Conservation (phyloP, 2,329 filamentous ascomycete species). For the Aspergillus thermomutatus region DNA sequence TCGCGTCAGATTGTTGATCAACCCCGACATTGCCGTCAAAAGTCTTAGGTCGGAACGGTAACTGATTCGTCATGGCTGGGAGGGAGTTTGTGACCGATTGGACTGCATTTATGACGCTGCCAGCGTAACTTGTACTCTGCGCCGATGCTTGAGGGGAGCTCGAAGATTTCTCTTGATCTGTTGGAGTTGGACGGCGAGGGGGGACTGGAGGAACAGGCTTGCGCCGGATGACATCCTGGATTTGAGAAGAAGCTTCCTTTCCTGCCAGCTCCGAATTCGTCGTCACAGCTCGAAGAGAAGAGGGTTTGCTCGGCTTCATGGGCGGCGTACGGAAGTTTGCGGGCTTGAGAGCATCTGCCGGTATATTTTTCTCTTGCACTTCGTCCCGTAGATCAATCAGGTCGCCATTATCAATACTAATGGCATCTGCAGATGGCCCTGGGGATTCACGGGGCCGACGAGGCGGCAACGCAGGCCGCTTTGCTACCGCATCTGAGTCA, state of each 20-base stretch:
- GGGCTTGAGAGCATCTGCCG: constrained; percentile 14
- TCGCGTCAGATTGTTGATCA: constrained; percentile 5
- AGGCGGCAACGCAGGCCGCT: constrained; percentile 40
- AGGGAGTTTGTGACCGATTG: constrained; percentile 16
- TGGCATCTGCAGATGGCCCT: constrained; percentile 15
- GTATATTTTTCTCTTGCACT: constrained; percentile 12
- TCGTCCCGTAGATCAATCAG: constrained; percentile 42
- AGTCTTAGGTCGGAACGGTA: constrained; percentile 7
- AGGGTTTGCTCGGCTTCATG: constrained; percentile 45
- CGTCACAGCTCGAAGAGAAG: constrained; percentile 35
- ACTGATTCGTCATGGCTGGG: constrained; percentile 12
- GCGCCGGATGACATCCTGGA: constrained; percentile 26
- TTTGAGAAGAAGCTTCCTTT: constrained; percentile 3
- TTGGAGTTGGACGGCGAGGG: constrained; percentile 27
- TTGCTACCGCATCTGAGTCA: constrained; percentile 24
- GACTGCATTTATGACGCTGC: constrained; percentile 13
- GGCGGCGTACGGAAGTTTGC: constrained; percentile 30
- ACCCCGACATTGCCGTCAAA: not conserved
- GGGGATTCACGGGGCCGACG: constrained; percentile 26
- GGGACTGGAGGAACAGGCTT: constrained; percentile 39
- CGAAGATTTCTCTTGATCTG: constrained; percentile 13
- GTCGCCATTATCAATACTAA: constrained; percentile 28
- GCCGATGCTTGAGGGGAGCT: constrained; percentile 3
- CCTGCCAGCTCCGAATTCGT: constrained; percentile 18
- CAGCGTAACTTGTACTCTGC: constrained; percentile 11